Conservation (phyloP, 2,329 filamentous ascomycete genomes). For the Cadophora sp. region DNA sequence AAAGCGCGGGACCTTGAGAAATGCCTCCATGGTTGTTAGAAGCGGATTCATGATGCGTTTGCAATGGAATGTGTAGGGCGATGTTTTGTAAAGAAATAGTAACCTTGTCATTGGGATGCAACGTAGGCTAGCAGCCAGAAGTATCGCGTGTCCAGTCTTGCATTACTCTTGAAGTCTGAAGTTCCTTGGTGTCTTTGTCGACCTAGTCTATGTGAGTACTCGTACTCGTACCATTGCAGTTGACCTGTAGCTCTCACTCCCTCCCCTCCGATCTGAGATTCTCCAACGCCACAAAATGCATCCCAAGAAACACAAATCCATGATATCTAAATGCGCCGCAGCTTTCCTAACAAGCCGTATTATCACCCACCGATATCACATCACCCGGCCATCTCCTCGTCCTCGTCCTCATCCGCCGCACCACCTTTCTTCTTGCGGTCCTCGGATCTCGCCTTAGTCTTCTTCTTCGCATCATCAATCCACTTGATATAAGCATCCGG, state of each 20-base stretch:
- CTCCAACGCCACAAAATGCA: slow-evolving; percentile 23
- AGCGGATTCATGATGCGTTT: background rate
- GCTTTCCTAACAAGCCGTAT: background rate
- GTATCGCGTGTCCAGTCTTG: background rate
- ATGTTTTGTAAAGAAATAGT: background rate
- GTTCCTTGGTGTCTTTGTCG: background rate
- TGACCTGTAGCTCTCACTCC: background rate
- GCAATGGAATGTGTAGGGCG: background rate
- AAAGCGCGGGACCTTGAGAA: background rate
- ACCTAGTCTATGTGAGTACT: background rate
- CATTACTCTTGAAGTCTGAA: background rate
- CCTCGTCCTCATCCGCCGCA: slow-evolving; percentile 36
- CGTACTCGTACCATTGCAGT: slow-evolving; percentile 4
- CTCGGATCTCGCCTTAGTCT: slow-evolving; percentile 52
- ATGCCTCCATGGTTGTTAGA: background rate
- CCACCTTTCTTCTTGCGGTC: slow-evolving; percentile 40
- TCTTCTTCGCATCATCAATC: slow-evolving; percentile 71
- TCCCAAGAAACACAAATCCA: slow-evolving; percentile 16
- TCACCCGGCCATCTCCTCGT: slow-evolving; percentile 44
- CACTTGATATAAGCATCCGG: slow-evolving; percentile 73
- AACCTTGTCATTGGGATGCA: background rate
- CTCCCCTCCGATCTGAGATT: slow-evolving; percentile 1
- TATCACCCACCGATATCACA: background rate
- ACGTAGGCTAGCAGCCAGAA: background rate
- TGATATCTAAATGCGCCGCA: slow-evolving; percentile 28